A percentile compares a stretch with the other conserved stretches of the same genome.
These are phyloP conservation scores for Penicillium sp. DNA, from an alignment of 2,329 filamentous ascomycete genomes.

Conservation along the genomic window DNA sequence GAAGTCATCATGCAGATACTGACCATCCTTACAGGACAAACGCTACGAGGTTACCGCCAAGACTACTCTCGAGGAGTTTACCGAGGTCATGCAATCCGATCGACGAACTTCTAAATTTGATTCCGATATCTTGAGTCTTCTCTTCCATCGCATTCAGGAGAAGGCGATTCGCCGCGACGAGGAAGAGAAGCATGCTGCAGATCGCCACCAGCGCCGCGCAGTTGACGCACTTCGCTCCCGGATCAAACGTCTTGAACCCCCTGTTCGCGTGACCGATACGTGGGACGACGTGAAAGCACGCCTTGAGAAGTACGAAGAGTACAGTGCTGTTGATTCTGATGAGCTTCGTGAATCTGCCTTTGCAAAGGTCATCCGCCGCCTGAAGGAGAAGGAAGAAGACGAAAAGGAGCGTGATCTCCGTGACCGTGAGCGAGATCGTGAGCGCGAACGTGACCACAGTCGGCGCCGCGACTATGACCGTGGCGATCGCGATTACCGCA, in stretches of 20 bases:
- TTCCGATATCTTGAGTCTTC: conserved; percentile 72
- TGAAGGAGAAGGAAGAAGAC: conserved; percentile 90
- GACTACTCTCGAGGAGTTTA: conserved; percentile 87
- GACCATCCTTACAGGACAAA: conserved; percentile 66
- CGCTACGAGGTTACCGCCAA: conserved; percentile 86
- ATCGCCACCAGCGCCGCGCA: conserved; percentile 81
- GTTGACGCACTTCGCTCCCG: conserved; percentile 81
- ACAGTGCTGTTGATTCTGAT: conserved; percentile 77
- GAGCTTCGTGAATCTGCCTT: conserved; percentile 81
- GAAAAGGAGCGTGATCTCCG: conserved; percentile 61
- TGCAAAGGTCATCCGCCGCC: conserved; percentile 84
- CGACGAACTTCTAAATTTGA: conserved; percentile 85
- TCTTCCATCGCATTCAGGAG: conserved; percentile 86
- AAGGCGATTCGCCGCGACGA: conserved; percentile 81
- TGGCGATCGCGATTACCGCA: conserved; percentile 61
- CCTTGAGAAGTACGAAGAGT: conserved; percentile 80
- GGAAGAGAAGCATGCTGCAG: conserved; percentile 77
- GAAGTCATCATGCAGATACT: conserved; percentile 29
- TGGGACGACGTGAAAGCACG: conserved; percentile 86
- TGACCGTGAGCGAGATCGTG: conserved; percentile 48
- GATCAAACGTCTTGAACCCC: conserved; percentile 88
- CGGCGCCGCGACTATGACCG: conserved; percentile 55
- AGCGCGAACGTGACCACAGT: conserved; percentile 13
- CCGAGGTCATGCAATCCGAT: conserved; percentile 79
- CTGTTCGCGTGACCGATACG: conserved; percentile 73